These are phyloP conservation scores for Caulochytrium protostelioides DNA, from an alignment of 371 early-diverging fungal genomes.

Conservation along the genomic window DNA sequence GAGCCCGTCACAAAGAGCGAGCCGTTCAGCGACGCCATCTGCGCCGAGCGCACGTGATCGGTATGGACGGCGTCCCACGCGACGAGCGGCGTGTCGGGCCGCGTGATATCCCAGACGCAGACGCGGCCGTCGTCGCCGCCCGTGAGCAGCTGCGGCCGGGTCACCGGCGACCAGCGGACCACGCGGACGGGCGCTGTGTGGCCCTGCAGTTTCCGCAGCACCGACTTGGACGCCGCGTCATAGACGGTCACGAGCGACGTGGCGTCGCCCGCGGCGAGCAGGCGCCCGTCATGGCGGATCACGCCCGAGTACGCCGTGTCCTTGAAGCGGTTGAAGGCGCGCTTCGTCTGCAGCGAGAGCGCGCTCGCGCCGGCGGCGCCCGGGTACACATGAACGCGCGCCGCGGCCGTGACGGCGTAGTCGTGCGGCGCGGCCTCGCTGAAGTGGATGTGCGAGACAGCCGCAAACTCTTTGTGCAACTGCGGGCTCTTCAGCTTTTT, in stretches of 20 bases:
- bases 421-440: conserved; percentile 63
- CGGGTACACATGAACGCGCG: conserved; percentile 76
- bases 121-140: background rate
- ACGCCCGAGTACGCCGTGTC: conserved; percentile 60
- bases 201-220: conserved; percentile 60
- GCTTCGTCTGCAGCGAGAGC: conserved; percentile 55
- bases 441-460: conserved; percentile 63
- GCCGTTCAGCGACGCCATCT: conserved; percentile 42
- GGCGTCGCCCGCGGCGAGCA: conserved; percentile 80
- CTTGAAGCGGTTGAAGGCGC: conserved; percentile 74
- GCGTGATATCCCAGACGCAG: background rate
- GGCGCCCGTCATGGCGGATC: conserved; percentile 66
- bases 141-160: background rate
- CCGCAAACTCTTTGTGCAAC: conserved; percentile 64
- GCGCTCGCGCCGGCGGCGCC: conserved; percentile 43
- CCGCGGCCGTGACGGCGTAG: conserved; percentile 68
- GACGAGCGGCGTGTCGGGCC: no score
- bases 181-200: no score
- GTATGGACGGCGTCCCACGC: no score
- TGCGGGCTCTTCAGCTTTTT: conserved; percentile 37
- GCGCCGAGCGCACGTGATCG: conserved; percentile 67
- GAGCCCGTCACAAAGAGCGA: conserved; percentile 63
- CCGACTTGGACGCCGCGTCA: no score
- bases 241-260: conserved; percentile 54
- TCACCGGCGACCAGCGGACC: no score